Evolutionary conservation across 2,329 filamentous ascomycete genomes (phyloP).

Genomic region (Exophiala sp.): DNA sequence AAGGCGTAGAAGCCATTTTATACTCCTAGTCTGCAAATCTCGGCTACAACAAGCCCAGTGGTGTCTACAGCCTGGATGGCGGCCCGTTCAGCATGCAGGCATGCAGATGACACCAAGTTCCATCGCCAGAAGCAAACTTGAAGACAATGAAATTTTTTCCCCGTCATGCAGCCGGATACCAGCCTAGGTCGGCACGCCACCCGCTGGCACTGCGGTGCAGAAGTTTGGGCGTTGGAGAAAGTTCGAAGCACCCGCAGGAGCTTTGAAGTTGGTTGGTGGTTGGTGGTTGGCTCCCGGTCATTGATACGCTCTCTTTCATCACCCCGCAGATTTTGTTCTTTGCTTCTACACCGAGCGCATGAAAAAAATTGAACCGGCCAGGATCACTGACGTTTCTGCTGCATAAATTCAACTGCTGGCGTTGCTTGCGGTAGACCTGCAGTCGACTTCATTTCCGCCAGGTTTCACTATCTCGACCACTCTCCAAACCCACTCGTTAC

Average conservation of each 20-base stretch:
- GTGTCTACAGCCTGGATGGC: too few relatives aligned
- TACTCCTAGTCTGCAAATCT: not conserved
- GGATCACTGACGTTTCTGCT: constrained; percentile 7
- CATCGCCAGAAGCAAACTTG: not conserved
- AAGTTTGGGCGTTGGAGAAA: constrained; percentile 5
- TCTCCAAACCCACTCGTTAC: constrained; percentile 1
- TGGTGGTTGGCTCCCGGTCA: not conserved
- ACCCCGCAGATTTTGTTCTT: constrained; percentile 23
- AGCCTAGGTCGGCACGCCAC: constrained; percentile 9
- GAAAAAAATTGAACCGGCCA: constrained; percentile 20
- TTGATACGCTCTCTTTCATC: not conserved
- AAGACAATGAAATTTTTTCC: constrained; percentile 8
- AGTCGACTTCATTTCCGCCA: constrained; percentile 3
- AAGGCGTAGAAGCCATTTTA: not conserved
- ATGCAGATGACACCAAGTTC: not conserved
- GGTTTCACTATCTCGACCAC: not conserved
- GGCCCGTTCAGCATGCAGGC: too few relatives aligned
- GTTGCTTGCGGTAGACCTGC: not conserved
- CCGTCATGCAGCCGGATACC: constrained; percentile 8
- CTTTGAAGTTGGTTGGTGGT: constrained; percentile 1
- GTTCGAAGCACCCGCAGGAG: constrained; percentile 1
- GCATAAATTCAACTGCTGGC: not conserved
- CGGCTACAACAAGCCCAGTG: too few relatives aligned
- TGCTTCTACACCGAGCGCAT: constrained; percentile 7
- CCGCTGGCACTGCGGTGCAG: not conserved